Evolutionary conservation across 352 stramenopile genomes (phyloP).

Genomic region (Phytophthora sansomeana): DNA sequence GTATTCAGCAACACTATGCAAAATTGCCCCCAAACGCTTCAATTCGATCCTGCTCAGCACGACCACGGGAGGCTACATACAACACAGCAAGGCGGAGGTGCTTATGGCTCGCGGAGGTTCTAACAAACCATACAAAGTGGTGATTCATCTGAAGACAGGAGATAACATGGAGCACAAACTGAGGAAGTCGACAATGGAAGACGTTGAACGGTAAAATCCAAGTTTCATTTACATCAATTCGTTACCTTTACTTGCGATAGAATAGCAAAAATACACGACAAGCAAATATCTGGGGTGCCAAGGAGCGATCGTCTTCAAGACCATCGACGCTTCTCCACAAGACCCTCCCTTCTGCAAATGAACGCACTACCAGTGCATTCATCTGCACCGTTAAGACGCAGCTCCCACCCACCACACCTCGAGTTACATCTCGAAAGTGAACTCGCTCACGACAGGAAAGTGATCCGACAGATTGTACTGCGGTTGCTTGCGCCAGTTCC

Average conservation of each 20-base stretch:
- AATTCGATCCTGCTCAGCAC: too few relatives aligned
- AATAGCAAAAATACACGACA: slow-evolving; percentile 43
- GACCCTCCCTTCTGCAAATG: slow-evolving; percentile 3
- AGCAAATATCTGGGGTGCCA: slow-evolving; percentile 14
- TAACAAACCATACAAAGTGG: too few relatives aligned
- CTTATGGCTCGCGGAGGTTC: too few relatives aligned
- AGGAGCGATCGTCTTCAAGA: not conserved
- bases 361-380: slow-evolving; percentile 19
- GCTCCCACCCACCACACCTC: not conserved
- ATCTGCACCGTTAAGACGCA: not conserved
- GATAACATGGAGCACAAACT: too few relatives aligned
- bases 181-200: too few relatives aligned
- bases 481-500: slow-evolving; percentile 64
- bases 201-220: slow-evolving; percentile 13
- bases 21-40: not conserved
- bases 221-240: slow-evolving; percentile 26
- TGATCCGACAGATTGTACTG: slow-evolving; percentile 85
- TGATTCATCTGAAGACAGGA: too few relatives aligned
- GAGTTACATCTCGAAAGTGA: slow-evolving; percentile 78
- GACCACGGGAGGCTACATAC: too few relatives aligned
- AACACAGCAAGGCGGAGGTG: too few relatives aligned
- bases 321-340: not conserved
- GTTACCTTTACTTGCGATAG: slow-evolving; percentile 33
- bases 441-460: slow-evolving; percentile 74
- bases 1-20: not conserved